phyloP scores from a whole-genome alignment of 2,329 filamentous ascomycete genomes.

The Dothiorella sarmentorum region DNA sequence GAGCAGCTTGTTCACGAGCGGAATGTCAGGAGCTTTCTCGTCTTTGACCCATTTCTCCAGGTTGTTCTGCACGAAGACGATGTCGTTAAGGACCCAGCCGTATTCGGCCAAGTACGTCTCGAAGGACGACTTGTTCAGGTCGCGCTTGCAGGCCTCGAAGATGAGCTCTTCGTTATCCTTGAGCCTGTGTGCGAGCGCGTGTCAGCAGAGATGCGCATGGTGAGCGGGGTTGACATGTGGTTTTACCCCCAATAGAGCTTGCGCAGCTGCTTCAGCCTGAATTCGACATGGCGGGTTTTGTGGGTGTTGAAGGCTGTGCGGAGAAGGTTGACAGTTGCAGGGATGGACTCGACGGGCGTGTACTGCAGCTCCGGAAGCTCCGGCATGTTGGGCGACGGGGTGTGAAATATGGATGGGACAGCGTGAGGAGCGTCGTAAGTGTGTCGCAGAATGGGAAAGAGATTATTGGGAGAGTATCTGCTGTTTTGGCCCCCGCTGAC shows the following conservation, averaged over 20 bases:
- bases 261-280: slow-evolving; percentile 79
- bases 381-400: slow-evolving; percentile 22
- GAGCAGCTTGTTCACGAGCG: slow-evolving; percentile 64
- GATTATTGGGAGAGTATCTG: background rate
- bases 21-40: slow-evolving; percentile 68
- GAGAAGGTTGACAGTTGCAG: slow-evolving; percentile 46
- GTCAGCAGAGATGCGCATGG: slow-evolving; percentile 19
- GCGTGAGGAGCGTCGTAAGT: too few species aligned
- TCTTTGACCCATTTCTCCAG: slow-evolving; percentile 80
- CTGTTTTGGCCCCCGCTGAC: background rate
- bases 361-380: slow-evolving; percentile 34
- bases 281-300: slow-evolving; percentile 78
- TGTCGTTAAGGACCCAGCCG: slow-evolving; percentile 75
- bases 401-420: too few species aligned
- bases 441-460: background rate
- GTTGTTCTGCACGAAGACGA: slow-evolving; percentile 72
- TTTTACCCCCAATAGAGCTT: slow-evolving; percentile 85
- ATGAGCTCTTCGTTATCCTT: slow-evolving; percentile 73
- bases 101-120: slow-evolving; percentile 75
- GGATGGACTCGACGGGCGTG: slow-evolving; percentile 35
- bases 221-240: background rate
- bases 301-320: slow-evolving; percentile 71
- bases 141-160: slow-evolving; percentile 69
- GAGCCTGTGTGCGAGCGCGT: slow-evolving; percentile 43
- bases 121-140: slow-evolving; percentile 73